Evolutionary conservation across 129 eudicot genomes (phyloP).

Genomic region (Erigeron canadensis): DNA sequence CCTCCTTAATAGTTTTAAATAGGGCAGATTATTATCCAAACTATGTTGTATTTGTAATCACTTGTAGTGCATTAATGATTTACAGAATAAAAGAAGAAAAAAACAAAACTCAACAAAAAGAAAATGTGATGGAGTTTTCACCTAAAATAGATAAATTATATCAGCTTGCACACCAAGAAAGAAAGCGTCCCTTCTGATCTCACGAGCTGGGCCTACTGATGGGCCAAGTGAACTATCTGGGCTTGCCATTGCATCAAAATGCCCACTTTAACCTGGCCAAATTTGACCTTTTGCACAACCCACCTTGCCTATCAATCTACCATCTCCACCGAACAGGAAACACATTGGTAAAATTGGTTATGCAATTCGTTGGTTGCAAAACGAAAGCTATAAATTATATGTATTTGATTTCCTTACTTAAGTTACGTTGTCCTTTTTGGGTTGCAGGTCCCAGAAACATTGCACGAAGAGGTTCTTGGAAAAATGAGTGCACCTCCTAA

Average conservation of each 20-base stretch:
- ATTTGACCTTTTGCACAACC: background rate
- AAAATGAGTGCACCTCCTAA: conserved; percentile 85
- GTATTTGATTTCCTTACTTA: background rate
- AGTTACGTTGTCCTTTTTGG: background rate
- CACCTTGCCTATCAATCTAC: background rate
- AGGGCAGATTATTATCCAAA: background rate
- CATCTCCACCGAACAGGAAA: background rate
- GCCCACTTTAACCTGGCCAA: background rate
- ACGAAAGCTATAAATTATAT: background rate
- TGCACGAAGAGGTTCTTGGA: conserved; percentile 63
- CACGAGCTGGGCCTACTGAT: too few relatives aligned
- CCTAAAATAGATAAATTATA: too few relatives aligned
- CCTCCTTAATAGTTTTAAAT: background rate
- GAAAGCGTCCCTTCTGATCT: too few relatives aligned
- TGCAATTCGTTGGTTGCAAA: background rate
- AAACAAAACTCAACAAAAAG: background rate
- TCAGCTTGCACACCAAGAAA: too few relatives aligned
- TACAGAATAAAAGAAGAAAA: background rate
- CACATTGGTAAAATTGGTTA: conserved; percentile 1
- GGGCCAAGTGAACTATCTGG: too few relatives aligned
- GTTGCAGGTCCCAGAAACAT: conserved; percentile 77
- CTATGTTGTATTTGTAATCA: background rate
- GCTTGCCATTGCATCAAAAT: too few relatives aligned
- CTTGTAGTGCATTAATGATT: background rate
- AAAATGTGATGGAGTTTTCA: too few relatives aligned